Conservation (phyloP, 1,139 yeast species). For the Candida neerlandica region DNA sequence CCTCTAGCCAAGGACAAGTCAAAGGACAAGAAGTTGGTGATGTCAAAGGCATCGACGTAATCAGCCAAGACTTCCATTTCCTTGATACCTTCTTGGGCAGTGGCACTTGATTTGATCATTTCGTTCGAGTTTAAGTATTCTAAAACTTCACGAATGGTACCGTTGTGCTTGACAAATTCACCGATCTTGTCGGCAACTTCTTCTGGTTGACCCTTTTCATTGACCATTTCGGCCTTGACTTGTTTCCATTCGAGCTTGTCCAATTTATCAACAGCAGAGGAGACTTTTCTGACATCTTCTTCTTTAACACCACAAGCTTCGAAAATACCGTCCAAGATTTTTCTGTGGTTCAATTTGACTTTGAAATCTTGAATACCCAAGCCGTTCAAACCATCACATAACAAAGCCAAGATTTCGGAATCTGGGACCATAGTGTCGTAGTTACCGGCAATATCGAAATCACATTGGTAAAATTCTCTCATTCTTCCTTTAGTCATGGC, state of each 20-base stretch:
- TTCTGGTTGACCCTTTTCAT: constrained; percentile 85
- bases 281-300: constrained; percentile 89
- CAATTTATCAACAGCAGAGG: constrained; percentile 94
- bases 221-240: constrained; percentile 88
- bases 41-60: constrained; percentile 79
- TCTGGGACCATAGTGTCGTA: constrained; percentile 97
- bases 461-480: constrained; percentile 99
- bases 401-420: constrained; percentile 78
- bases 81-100: constrained; percentile 77
- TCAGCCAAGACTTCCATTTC: constrained; percentile 78
- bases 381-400: constrained; percentile 81
- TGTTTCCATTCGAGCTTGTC: constrained; percentile 96
- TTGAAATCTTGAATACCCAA: constrained; percentile 88
- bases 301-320: constrained; percentile 92
- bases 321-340: constrained; percentile 93
- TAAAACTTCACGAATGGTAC: constrained; percentile 71
- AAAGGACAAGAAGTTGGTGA: constrained; percentile 67
- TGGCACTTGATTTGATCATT: constrained; percentile 58
- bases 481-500: constrained; percentile 99
- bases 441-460: constrained; percentile 91
- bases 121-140: constrained; percentile 58
- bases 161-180: constrained; percentile 82
- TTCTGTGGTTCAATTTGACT: constrained; percentile 90
- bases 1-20: constrained; percentile 97
- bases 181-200: constrained; percentile 94